Conservation (phyloP, 2,329 filamentous ascomycete genomes). For the Venturia effusa region DNA sequence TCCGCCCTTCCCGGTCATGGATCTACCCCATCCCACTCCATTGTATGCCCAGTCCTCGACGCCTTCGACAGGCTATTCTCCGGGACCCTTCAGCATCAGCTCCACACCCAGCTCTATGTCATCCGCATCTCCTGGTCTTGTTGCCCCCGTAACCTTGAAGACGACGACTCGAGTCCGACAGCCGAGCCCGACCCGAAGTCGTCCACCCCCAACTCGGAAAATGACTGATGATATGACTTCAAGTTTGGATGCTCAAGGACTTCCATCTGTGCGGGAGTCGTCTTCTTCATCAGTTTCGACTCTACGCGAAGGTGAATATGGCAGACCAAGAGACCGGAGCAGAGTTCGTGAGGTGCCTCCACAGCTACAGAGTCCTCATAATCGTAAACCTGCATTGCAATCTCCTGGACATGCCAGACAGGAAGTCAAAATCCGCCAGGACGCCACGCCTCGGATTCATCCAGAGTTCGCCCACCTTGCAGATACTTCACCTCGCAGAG, state of each 20-base stretch:
- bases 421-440: neutral
- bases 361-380: constrained; percentile 49
- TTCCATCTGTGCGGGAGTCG: constrained; percentile 58
- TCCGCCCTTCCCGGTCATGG: constrained; percentile 50
- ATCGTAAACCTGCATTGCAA: constrained; percentile 45
- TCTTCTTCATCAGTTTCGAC: constrained; percentile 66
- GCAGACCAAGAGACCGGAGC: constrained; percentile 27
- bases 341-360: constrained; percentile 17
- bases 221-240: constrained; percentile 43
- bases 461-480: constrained; percentile 44
- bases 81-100: constrained; percentile 61
- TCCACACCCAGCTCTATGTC: constrained; percentile 71
- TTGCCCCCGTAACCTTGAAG: constrained; percentile 32
- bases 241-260: constrained; percentile 41
- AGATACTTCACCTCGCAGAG: constrained; percentile 42
- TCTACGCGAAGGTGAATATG: constrained; percentile 43
- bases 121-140: constrained; percentile 58
- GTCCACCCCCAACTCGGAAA: constrained; percentile 51
- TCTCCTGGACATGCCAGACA: neutral
- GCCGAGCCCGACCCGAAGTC: constrained; percentile 43
- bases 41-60: constrained; percentile 52
- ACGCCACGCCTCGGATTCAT: constrained; percentile 14
- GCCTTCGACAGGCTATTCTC: constrained; percentile 65
- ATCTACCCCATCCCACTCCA: constrained; percentile 58
- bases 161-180: constrained; percentile 39